These are phyloP conservation scores for Talaromyces amestolkiae DNA, from an alignment of 2,329 filamentous ascomycete species.

Conservation along the genomic window DNA sequence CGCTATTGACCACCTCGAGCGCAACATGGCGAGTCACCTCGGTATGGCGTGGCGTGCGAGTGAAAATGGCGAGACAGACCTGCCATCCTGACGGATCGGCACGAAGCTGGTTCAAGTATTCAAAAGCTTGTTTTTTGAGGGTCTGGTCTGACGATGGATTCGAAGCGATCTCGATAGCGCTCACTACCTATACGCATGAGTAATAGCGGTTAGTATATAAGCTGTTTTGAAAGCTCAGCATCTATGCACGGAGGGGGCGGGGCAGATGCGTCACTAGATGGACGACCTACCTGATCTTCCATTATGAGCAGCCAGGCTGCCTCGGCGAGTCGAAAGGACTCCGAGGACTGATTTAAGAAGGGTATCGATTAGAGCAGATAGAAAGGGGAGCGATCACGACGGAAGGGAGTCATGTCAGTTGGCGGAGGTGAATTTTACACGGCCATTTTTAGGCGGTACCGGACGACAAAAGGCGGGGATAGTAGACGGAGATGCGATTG, in stretches of 20 bases:
- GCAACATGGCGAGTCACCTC: conserved; percentile 86
- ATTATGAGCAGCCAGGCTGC: conserved; percentile 39
- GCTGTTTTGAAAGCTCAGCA: neutral
- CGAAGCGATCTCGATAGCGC: conserved; percentile 92
- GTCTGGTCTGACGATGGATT: conserved; percentile 72
- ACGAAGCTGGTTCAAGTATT: conserved; percentile 67
- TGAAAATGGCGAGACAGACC: conserved; percentile 82
- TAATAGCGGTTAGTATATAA: neutral
- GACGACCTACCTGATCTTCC: conserved; percentile 43
- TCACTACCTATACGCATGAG: conserved; percentile 66
- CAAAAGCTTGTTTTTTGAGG: conserved; percentile 72
- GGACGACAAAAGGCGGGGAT: conserved; percentile 7
- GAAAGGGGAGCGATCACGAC: neutral
- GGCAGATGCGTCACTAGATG: conserved; percentile 16
- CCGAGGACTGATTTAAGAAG: conserved; percentile 20
- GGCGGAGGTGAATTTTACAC: conserved; percentile 16
- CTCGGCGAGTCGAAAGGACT: conserved; percentile 27
- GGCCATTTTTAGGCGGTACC: conserved; percentile 13
- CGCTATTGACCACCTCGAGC: conserved; percentile 90
- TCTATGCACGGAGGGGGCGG: conserved; percentile 23
- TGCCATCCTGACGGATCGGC: conserved; percentile 85
- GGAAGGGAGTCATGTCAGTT: conserved; percentile 13
- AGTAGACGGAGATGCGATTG: neutral
- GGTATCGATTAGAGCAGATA: neutral
- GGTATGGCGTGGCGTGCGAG: conserved; percentile 68